Conservation (phyloP, 2,329 filamentous ascomycete genomes). For the Raffaelea albimanens region DNA sequence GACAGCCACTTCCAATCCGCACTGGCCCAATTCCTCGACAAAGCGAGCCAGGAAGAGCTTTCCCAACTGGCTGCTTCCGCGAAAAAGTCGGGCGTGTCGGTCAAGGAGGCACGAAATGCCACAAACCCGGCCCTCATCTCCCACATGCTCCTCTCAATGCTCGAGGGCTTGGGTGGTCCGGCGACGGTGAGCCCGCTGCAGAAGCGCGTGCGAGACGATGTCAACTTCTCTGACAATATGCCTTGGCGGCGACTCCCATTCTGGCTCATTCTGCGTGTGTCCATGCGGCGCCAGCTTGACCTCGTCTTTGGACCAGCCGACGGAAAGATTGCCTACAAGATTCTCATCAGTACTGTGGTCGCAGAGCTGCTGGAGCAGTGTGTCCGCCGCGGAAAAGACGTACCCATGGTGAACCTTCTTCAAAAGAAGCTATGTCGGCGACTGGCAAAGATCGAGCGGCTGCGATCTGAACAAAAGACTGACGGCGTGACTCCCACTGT, state of each 20-base stretch:
- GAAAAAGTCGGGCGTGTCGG: constrained; percentile 37
- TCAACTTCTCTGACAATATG: constrained; percentile 35
- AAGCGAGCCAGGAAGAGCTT: constrained; percentile 39
- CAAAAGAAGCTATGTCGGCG: constrained; percentile 45
- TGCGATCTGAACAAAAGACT: constrained; percentile 24
- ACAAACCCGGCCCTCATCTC: constrained; percentile 47
- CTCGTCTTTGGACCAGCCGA: constrained; percentile 25
- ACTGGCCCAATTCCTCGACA: constrained; percentile 44
- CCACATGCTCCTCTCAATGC: constrained; percentile 48
- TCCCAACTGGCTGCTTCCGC: constrained; percentile 33
- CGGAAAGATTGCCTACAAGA: constrained; percentile 46
- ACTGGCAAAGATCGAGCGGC: constrained; percentile 44
- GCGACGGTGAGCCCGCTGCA: constrained; percentile 27
- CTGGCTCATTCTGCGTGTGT: constrained; percentile 54
- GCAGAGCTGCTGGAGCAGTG: constrained; percentile 33
- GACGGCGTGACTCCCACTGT: constrained; percentile 21
- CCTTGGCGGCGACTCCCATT: constrained; percentile 55
- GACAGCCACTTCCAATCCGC: constrained; percentile 31
- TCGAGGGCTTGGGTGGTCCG: constrained; percentile 42
- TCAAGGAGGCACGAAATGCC: constrained; percentile 49
- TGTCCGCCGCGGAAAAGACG: constrained; percentile 10
- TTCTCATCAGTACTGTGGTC: constrained; percentile 40
- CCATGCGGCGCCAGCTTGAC: constrained; percentile 41
- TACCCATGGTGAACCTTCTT: constrained; percentile 25
- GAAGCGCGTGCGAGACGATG: constrained; percentile 57